Evolutionary conservation across 2,329 filamentous ascomycete species (phyloP).

Genomic region (Furcasterigmium furcatum): DNA sequence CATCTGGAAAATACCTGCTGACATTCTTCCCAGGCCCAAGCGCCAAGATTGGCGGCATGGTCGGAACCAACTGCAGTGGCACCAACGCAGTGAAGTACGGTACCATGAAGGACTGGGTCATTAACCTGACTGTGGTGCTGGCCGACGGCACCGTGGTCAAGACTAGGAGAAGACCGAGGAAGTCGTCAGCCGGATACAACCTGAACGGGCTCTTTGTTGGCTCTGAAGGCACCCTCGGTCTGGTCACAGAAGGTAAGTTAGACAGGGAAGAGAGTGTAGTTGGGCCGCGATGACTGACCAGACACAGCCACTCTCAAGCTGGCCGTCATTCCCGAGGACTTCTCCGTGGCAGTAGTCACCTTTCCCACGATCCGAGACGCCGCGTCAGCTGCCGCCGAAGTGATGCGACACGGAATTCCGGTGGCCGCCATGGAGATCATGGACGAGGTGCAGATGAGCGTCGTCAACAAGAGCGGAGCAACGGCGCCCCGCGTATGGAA

Average conservation of each 20-base stretch:
- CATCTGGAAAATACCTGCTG: background rate
- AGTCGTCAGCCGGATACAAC: conserved; percentile 81
- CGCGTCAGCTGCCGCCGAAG: conserved; percentile 67
- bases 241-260: conserved; percentile 63
- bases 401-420: conserved; percentile 73
- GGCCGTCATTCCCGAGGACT: conserved; percentile 71
- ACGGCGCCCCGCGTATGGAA: conserved; percentile 69
- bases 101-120: conserved; percentile 86
- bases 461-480: conserved; percentile 72
- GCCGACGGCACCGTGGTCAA: conserved; percentile 78
- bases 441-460: conserved; percentile 84
- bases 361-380: conserved; percentile 77
- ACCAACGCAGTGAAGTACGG: conserved; percentile 80
- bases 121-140: conserved; percentile 78
- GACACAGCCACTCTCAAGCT: conserved; percentile 71
- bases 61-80: conserved; percentile 74
- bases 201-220: conserved; percentile 77
- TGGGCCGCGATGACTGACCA: background rate
- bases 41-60: conserved; percentile 80
- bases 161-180: conserved; percentile 72
- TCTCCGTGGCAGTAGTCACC: conserved; percentile 74
- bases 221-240: conserved; percentile 75
- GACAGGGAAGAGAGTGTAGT: background rate
- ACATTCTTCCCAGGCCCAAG: conserved; percentile 38
- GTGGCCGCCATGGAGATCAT: conserved; percentile 81